A percentile compares a stretch with the other conserved stretches of the same genome.
Conservation (phyloP, 2,329 filamentous ascomycete species). For the Venturiaceae sp. region DNA sequence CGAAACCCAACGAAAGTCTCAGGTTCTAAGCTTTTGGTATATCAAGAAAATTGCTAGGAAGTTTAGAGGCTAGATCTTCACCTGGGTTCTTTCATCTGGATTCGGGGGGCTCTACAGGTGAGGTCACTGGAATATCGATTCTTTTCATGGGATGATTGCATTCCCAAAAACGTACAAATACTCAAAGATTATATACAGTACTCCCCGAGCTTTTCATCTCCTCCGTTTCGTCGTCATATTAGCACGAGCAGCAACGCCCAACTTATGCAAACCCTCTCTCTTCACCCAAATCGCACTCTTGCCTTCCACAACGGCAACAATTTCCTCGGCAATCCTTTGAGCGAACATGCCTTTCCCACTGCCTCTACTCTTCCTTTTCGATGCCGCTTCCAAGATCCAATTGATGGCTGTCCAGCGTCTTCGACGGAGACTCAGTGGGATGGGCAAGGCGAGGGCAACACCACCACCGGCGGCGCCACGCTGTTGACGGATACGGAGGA, state of each 20-base stretch:
- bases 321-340: conserved; percentile 71
- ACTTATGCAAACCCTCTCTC: conserved; percentile 68
- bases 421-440: conserved; percentile 65
- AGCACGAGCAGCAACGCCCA: conserved; percentile 65
- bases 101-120: too few species aligned
- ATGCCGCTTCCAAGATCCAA: conserved; percentile 84
- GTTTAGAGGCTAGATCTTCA: too few species aligned
- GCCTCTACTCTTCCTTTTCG: conserved; percentile 64
- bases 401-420: conserved; percentile 67
- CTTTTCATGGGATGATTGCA: too few species aligned
- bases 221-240: conserved; percentile 40
- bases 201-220: neutral
- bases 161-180: too few species aligned
- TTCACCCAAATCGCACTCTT: conserved; percentile 76
- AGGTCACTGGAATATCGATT: too few species aligned
- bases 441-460: conserved; percentile 69
- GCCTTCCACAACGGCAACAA: conserved; percentile 82
- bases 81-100: too few species aligned
- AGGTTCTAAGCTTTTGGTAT: too few species aligned
- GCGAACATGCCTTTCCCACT: conserved; percentile 66
- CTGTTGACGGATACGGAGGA: conserved; percentile 69
- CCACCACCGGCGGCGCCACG: conserved; percentile 81
- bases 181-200: too few species aligned
- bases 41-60: too few species aligned
- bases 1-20: too few species aligned